Base-by-base conservation (phyloP, 2,329 filamentous ascomycete species). In the Hirsutella rhossiliensis region DNA sequence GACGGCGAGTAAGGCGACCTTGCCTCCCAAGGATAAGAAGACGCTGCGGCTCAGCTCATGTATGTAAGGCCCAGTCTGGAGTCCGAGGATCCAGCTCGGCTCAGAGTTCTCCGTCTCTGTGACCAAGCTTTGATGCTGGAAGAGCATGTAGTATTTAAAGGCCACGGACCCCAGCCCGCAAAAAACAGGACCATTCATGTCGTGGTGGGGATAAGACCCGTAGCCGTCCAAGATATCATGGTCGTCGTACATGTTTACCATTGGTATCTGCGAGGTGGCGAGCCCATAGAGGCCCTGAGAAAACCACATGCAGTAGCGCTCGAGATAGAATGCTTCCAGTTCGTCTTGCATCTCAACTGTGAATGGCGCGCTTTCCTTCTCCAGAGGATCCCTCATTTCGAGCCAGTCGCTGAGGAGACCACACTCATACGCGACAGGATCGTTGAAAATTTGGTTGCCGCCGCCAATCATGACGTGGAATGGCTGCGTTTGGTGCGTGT, bases 401-500 rank as follows among this genome's bases (percentile, higher is more conserved):
- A 90, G 74, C 92, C 92, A 98, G 48, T 87, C 78, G 45, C 78
- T 77, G 68, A 97, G 96, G 19, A 84, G 68, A 3, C 68, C 70
- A 3, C 87, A 87, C 47, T 94, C 73, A 38, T 79, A 71, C 64
- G 86, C 84, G 17, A 89, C 82, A 13, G 76, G 76, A 60, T 98
- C 92, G 53, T 95, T 97, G 66, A 96, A 98, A 48, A 98, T 84
- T 62, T 98, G 92, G 57, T 97, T 90, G 45, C 92, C 92, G 40
- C 92, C 94, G 31, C 92, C 94, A 52, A 98, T 76, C 92, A 98
- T 98, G 44, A 95, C 88, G 62, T 98, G 94, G 67, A 97, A 98
- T 2, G 92, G 92, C 43, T 81, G 78, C 37, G 82, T 85, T 62
- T 95, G 89, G 58, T 98, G 92, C 19, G 72, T 86, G 60, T 96